Evolutionary conservation across 495 filamentous ascomycete species (phyloP).

Genomic region (Aspergillus campestris): DNA sequence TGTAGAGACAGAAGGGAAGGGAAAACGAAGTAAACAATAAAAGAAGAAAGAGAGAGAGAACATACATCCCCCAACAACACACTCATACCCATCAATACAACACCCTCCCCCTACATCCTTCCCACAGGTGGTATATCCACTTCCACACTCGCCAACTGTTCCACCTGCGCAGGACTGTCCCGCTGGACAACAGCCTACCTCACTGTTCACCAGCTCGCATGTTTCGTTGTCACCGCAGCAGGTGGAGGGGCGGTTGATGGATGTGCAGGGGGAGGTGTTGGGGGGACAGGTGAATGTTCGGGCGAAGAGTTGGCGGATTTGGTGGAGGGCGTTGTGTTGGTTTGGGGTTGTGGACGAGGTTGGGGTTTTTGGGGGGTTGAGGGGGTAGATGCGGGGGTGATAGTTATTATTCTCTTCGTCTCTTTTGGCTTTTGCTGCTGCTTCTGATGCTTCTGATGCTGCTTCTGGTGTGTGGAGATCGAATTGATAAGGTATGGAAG

Average conservation of each 20-base stretch:
- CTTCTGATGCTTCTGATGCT: too few relatives aligned
- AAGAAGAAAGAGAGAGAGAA: conserved; percentile 9
- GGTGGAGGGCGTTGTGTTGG: neutral
- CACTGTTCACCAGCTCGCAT: conserved; percentile 65
- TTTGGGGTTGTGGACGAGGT: too few relatives aligned
- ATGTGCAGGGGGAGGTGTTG: conserved; percentile 57
- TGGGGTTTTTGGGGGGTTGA: too few relatives aligned
- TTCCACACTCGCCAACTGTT: conserved; percentile 51
- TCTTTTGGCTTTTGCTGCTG: too few relatives aligned
- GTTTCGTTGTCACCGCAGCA: conserved; percentile 64
- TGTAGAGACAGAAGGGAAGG: too few relatives aligned
- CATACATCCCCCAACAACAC: conserved; percentile 75
- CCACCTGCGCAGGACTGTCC: conserved; percentile 58
- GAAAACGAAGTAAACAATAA: neutral
- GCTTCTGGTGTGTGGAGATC: neutral
- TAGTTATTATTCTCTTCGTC: too few relatives aligned
- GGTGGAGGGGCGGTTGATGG: conserved; percentile 61
- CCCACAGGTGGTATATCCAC: conserved; percentile 60
- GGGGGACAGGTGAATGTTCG: conserved; percentile 66
- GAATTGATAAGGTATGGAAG: neutral
- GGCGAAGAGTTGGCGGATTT: conserved; percentile 16
- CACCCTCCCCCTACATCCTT: conserved; percentile 71
- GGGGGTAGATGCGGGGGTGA: too few relatives aligned
- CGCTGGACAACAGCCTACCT: conserved; percentile 77
- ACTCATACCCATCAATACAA: conserved; percentile 74